phyloP scores from a whole-genome alignment of 257 asterid genomes.

The Datura wrightii region DNA sequence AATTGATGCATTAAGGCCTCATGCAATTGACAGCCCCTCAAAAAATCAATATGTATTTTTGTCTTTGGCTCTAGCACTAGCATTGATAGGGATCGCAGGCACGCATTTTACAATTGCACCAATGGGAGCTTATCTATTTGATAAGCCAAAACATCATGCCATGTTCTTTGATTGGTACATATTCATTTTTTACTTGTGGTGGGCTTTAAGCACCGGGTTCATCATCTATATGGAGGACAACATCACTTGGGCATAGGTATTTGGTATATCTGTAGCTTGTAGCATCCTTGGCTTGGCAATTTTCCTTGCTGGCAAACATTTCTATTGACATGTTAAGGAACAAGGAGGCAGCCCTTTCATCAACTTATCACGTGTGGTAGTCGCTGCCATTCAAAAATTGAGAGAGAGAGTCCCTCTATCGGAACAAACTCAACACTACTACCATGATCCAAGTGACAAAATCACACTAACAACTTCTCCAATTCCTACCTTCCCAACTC shows the following conservation, averaged over 20 bases:
- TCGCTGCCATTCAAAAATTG: constrained; percentile 57
- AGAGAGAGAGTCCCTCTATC: constrained; percentile 46
- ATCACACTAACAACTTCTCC: constrained; percentile 13
- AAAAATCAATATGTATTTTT: constrained; percentile 39
- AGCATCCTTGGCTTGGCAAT: constrained; percentile 39
- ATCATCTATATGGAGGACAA: constrained; percentile 46
- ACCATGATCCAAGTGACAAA: constrained; percentile 39
- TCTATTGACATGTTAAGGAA: constrained; percentile 47
- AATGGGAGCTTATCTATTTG: constrained; percentile 46
- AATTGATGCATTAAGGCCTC: constrained; percentile 40
- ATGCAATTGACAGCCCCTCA: too few species aligned
- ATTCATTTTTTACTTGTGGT: constrained; percentile 35
- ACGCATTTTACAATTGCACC: constrained; percentile 47
- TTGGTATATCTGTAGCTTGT: constrained; percentile 37
- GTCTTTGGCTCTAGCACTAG: constrained; percentile 34
- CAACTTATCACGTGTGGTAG: constrained; percentile 52
- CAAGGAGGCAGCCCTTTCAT: constrained; percentile 61
- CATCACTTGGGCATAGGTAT: constrained; percentile 46
- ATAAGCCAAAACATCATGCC: constrained; percentile 41
- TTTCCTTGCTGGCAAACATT: constrained; percentile 39
- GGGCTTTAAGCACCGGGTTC: constrained; percentile 34
- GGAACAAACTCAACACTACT: constrained; percentile 49
- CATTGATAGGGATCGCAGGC: constrained; percentile 44
- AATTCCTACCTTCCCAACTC: too few species aligned
- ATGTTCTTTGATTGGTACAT: constrained; percentile 47